Base-by-base conservation (phyloP, 2,329 filamentous ascomycete species). In the Pseudocercospora crystallina region DNA sequence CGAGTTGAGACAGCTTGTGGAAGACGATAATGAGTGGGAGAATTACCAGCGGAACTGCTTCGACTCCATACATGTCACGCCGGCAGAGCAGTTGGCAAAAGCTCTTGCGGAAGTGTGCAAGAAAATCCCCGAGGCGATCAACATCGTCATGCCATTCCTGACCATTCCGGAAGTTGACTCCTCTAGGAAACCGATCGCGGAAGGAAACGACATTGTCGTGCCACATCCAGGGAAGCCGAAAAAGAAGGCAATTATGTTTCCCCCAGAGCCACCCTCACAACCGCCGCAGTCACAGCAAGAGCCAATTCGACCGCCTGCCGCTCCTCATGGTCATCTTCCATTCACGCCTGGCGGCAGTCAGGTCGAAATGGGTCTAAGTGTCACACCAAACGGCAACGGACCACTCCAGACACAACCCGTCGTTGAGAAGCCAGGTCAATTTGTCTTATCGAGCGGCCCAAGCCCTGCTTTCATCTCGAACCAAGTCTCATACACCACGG, bases 61-160 rank as follows among this genome's bases (percentile, higher is more conserved):
- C 1, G 54, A 60, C 17, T 43, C 55, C 8, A 55, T 63, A 20
- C 14, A 53, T n/a, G 39, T 48, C 5, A 56, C 56, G 20, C 45
- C 53, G 9, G 44, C 40, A 1, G 46, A 46, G 3, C 43, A 49
- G 5, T 17, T 62, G 15, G 46, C 49, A 30, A 56, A 48, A 29
- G 61, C 59, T n/a, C 39, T 63, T 14, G 33, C 49, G 31, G 58
- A 57, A 31, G 56, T 62, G 12, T 58, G 56, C 43, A 54, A 52
- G 26, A 48, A 48, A 17, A 48, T 59, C 2, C 53, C 59, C 8
- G 45, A 51, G 12, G 54, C 57, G 13, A 42, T 61, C 10, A 50
- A 58, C 12, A 50, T 61, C 20, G 47, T 53, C 10, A 13, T 48
- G 12, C 53, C 59, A 3, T 46, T 60, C 11, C 30, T 60, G 20